These are phyloP conservation scores for Ustilago shanxiensis DNA, from an alignment of 1,284 basidiomycete species.

Conservation along the genomic window DNA sequence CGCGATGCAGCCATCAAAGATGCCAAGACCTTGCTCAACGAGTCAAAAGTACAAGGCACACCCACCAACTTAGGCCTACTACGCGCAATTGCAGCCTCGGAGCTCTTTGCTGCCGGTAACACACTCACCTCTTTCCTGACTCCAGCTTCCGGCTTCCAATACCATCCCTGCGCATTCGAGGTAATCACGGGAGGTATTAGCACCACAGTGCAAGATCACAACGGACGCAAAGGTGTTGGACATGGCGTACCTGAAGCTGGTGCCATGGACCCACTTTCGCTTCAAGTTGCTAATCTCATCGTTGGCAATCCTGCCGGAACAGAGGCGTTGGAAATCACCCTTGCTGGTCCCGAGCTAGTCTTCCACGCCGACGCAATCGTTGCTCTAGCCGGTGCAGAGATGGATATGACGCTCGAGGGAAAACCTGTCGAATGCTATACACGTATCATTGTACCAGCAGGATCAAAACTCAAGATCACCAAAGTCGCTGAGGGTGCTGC, in stretches of 20 bases:
- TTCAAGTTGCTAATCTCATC: constrained; percentile 76
- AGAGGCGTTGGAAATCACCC: constrained; percentile 76
- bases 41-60: constrained; percentile 70
- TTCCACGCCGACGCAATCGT: constrained; percentile 72
- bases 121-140: constrained; percentile 76
- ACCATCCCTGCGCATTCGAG: constrained; percentile 73
- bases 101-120: constrained; percentile 69
- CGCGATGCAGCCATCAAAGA: constrained; percentile 71
- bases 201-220: constrained; percentile 76
- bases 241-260: constrained; percentile 79
- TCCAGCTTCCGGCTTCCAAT: constrained; percentile 68
- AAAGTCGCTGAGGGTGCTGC: constrained; percentile 37
- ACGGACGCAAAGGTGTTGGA: constrained; percentile 74
- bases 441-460: constrained; percentile 73
- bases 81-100: constrained; percentile 20
- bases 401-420: constrained; percentile 73
- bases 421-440: constrained; percentile 73
- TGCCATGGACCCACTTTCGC: constrained; percentile 77
- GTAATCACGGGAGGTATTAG: constrained; percentile 76
- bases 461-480: constrained; percentile 73
- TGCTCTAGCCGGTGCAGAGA: constrained; percentile 75
- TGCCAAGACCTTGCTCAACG: constrained; percentile 42
- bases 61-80: constrained; percentile 41
- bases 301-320: constrained; percentile 75
- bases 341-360: constrained; percentile 24